phyloP scores from a whole-genome alignment of 306 rosid genomes.

The Vigna unguiculata region DNA sequence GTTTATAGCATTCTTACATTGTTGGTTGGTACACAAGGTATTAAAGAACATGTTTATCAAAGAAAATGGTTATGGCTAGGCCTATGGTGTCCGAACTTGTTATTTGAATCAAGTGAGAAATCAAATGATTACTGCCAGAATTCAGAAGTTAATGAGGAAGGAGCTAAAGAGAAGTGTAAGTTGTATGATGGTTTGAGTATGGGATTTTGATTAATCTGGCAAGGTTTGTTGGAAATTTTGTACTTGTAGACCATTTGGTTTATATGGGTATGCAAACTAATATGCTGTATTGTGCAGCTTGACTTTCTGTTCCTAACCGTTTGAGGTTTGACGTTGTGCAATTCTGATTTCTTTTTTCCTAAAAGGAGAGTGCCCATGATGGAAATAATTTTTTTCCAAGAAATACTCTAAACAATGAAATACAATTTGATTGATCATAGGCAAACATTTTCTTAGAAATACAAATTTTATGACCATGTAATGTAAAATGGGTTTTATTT shows the following conservation, averaged over 20 bases:
- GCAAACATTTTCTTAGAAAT: not conserved
- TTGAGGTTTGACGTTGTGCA: not conserved
- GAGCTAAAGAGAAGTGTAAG: constrained; percentile 22
- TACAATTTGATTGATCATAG: constrained; percentile 7
- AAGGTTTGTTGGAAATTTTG: not conserved
- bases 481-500: not conserved
- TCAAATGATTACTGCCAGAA: not conserved
- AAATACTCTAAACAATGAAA: not conserved
- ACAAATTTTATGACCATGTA: not conserved
- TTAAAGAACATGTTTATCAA: constrained; percentile 5
- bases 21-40: constrained; percentile 11
- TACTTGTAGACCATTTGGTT: no score
- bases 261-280: not conserved
- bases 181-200: not conserved
- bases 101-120: not conserved
- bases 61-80: not conserved
- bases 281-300: constrained; percentile 1
- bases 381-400: not conserved
- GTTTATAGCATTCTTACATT: constrained; percentile 3
- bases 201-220: not conserved
- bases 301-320: not conserved
- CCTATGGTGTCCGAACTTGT: constrained; percentile 17
- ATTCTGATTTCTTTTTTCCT: no score
- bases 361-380: not conserved
- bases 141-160: constrained; percentile 15